phyloP scores from a whole-genome alignment of 768 basidiomycete species.

The Rhizopogon roseolus region DNA sequence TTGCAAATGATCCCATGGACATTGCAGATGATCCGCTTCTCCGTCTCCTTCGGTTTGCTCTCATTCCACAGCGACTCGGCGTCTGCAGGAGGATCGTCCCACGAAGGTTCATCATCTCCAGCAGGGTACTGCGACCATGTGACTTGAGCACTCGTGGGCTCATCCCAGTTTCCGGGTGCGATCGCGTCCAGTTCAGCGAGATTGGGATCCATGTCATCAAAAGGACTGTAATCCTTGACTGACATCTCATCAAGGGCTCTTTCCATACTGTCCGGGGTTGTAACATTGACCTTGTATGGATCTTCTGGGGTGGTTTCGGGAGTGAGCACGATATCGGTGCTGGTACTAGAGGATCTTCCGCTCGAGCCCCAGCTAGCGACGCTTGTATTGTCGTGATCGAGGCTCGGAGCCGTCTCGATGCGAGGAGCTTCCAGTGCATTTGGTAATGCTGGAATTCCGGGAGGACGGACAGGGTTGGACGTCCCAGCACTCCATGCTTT shows the following conservation, averaged over 20 bases:
- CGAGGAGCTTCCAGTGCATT: not conserved
- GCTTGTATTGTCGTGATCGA: slow-evolving; percentile 10
- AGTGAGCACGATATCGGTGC: slow-evolving; percentile 22
- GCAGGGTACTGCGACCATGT: not conserved
- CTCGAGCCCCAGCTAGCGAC: slow-evolving; percentile 18
- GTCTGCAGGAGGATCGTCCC: slow-evolving; percentile 16
- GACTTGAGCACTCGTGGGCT: not conserved
- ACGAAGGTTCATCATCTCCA: slow-evolving; percentile 3
- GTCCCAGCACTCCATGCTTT: slow-evolving; percentile 7
- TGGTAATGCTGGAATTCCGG: slow-evolving; percentile 6
- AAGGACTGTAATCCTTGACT: slow-evolving; percentile 5
- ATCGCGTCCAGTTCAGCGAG: slow-evolving; percentile 19
- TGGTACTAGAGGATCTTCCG: slow-evolving; percentile 16
- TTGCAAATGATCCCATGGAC: slow-evolving; percentile 31
- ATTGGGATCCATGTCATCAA: slow-evolving; percentile 6
- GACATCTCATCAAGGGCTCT: slow-evolving; percentile 23
- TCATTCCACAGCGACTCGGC: slow-evolving; percentile 19
- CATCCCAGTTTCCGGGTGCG: slow-evolving; percentile 19
- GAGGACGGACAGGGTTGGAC: slow-evolving; percentile 9
- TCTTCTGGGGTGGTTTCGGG: slow-evolving; percentile 21
- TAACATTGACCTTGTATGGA: slow-evolving; percentile 14
- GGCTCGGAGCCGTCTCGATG: not conserved
- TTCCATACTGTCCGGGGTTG: slow-evolving; percentile 23
- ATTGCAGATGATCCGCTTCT: slow-evolving; percentile 17
- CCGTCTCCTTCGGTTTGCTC: slow-evolving; percentile 1